These are phyloP conservation scores for Hanseniaspora meyeri DNA, from an alignment of 805 yeast species.

Conservation along the genomic window DNA sequence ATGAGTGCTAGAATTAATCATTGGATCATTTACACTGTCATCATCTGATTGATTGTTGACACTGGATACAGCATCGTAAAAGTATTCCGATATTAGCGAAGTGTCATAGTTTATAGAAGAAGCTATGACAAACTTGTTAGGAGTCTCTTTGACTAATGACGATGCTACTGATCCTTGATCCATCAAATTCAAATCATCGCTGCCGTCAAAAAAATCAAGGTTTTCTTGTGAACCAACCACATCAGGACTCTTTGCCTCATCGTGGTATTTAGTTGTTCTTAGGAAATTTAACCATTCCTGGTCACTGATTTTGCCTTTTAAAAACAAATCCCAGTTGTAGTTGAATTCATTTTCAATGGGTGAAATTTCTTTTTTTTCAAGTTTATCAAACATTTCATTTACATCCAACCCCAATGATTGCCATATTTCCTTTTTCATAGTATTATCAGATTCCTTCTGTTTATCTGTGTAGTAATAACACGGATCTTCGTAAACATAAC, in stretches of 20 bases:
- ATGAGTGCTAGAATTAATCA: not conserved
- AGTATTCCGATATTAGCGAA: constrained; percentile 10
- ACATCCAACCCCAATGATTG: constrained; percentile 11
- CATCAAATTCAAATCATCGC: not conserved
- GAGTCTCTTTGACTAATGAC: not conserved
- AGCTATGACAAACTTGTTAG: constrained; percentile 1
- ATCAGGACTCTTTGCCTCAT: not conserved
- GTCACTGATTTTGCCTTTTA: constrained; percentile 4
- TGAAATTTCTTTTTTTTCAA: not conserved
- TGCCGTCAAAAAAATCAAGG: not conserved
- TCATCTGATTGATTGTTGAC: not conserved
- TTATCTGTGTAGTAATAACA: constrained; percentile 1
- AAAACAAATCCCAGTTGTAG: not conserved
- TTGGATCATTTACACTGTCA: too few species aligned
- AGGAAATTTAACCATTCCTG: constrained; percentile 5
- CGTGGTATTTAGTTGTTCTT: not conserved
- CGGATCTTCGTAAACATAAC: constrained; percentile 12
- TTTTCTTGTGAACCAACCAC: not conserved
- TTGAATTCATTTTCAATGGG: not conserved
- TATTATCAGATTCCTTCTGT: not conserved
- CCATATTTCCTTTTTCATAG: constrained; percentile 6
- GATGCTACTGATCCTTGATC: not conserved
- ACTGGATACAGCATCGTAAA: constrained; percentile 10
- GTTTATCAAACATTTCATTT: not conserved
- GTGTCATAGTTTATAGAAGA: constrained; percentile 4